phyloP scores from a whole-genome alignment of 1,139 yeast genomes.

The Sugiyamaella pinicola region DNA sequence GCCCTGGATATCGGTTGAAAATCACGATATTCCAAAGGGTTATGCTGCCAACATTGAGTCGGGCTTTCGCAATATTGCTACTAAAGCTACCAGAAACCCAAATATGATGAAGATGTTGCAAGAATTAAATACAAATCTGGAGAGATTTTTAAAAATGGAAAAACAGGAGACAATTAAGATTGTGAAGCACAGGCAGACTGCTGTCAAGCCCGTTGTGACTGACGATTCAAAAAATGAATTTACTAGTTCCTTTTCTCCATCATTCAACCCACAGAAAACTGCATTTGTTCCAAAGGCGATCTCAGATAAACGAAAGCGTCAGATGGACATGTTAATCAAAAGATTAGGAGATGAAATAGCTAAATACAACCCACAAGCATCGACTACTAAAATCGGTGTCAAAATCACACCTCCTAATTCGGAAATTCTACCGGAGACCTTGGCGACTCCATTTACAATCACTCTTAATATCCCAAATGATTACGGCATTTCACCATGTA shows the following conservation, averaged over 20 bases:
- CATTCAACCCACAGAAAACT: slow-evolving; percentile 13
- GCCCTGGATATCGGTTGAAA: slow-evolving; percentile 49
- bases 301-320: slow-evolving; percentile 30
- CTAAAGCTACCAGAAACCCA: slow-evolving; percentile 42
- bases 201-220: background rate
- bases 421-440: slow-evolving; percentile 31
- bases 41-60: slow-evolving; percentile 64
- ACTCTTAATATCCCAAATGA: slow-evolving; percentile 36
- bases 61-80: slow-evolving; percentile 60
- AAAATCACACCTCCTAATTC: slow-evolving; percentile 26
- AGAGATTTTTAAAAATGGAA: slow-evolving; percentile 58
- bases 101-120: slow-evolving; percentile 54
- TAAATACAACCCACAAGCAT: slow-evolving; percentile 23
- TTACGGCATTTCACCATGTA: slow-evolving; percentile 32
- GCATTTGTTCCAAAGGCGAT: slow-evolving; percentile 31
- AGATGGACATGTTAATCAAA: slow-evolving; percentile 29
- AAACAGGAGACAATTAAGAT: slow-evolving; percentile 59
- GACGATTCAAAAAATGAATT: too few relatives aligned
- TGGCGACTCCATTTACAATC: slow-evolving; percentile 27
- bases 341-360: slow-evolving; percentile 28
- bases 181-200: slow-evolving; percentile 37
- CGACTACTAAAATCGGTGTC: slow-evolving; percentile 27
- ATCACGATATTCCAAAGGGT: slow-evolving; percentile 73
- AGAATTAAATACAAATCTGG: slow-evolving; percentile 61
- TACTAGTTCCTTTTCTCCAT: slow-evolving; percentile 3